A percentile compares a stretch with the other conserved stretches of the same genome.
These are phyloP conservation scores for Citrullus amarus DNA, from an alignment of 306 rosid species.

Conservation along the genomic window DNA sequence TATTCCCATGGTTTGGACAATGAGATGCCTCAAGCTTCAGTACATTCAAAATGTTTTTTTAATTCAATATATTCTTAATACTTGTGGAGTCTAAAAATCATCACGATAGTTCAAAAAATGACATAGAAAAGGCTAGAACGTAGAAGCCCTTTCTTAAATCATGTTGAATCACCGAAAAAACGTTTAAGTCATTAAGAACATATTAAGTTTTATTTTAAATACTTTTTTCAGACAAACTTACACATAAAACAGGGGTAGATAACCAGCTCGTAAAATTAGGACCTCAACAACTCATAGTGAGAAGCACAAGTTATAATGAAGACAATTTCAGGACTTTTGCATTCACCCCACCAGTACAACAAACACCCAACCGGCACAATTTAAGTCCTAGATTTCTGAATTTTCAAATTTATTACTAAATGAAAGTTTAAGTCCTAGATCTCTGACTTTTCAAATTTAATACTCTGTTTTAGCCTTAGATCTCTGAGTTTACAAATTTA, in stretches of 20 bases:
- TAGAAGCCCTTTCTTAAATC: too few species aligned
- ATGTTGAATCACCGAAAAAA: too few species aligned
- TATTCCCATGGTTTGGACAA: too few species aligned
- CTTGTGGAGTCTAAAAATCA: not conserved
- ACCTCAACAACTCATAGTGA: not conserved
- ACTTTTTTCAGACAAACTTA: not conserved
- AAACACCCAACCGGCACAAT: not conserved
- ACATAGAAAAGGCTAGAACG: too few species aligned
- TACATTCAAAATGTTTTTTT: too few species aligned
- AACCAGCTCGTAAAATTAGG: not conserved
- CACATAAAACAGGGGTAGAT: not conserved
- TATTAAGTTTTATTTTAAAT: too few species aligned
- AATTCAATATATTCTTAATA: not conserved
- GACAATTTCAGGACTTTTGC: not conserved
- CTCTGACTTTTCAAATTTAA: not conserved
- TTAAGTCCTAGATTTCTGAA: not conserved
- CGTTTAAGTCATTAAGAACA: too few species aligned
- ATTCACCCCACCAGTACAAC: not conserved
- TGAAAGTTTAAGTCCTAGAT: not conserved
- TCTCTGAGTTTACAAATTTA: too few species aligned
- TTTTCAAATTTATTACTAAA: not conserved
- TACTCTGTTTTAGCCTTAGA: not conserved
- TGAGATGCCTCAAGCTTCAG: not conserved
- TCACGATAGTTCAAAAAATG: too few species aligned
- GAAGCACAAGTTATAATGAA: not conserved